These are phyloP conservation scores for Vitis hybrid DNA, from an alignment of 177 flowering plant species.

Conservation along the genomic window DNA sequence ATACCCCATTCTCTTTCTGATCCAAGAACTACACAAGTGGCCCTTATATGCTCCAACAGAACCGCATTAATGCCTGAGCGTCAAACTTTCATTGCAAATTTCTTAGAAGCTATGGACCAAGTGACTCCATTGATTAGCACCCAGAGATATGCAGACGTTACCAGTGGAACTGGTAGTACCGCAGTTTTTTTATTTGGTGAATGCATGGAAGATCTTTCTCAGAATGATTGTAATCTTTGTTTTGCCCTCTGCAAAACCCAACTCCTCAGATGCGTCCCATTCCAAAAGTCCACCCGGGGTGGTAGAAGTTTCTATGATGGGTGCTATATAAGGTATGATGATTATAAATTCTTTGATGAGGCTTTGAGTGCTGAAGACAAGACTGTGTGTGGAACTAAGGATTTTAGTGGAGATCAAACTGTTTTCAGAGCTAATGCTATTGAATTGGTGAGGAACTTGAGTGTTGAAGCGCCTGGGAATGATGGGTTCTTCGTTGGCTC, in stretches of 20 bases:
- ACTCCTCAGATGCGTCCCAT: conserved; percentile 67
- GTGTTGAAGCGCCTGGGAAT: conserved; percentile 41
- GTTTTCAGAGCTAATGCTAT: conserved; percentile 26
- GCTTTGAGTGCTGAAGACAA: conserved; percentile 31
- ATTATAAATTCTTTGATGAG: conserved; percentile 54
- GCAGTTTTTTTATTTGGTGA: conserved; percentile 63
- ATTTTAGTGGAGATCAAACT: conserved; percentile 22
- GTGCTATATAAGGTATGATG: conserved; percentile 74
- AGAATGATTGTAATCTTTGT: conserved; percentile 64
- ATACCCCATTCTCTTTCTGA: conserved; percentile 31
- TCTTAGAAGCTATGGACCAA: conserved; percentile 43
- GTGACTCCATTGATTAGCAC: conserved; percentile 40
- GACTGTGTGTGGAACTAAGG: conserved; percentile 40
- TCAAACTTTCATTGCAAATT: conserved; percentile 39
- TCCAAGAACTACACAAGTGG: conserved; percentile 59
- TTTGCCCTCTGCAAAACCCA: conserved; percentile 61
- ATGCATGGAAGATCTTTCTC: conserved; percentile 64
- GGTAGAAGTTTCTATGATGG: conserved; percentile 70
- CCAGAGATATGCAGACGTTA: conserved; percentile 31
- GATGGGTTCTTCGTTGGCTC: conserved; percentile 48
- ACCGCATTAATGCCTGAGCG: conserved; percentile 41
- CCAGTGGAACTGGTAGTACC: conserved; percentile 43
- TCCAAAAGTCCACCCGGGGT: conserved; percentile 38
- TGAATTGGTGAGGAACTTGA: conserved; percentile 46
- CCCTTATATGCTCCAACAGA: conserved; percentile 50